phyloP scores from a whole-genome alignment of 371 early-diverging fungal species.

The Nematocida displodere region DNA sequence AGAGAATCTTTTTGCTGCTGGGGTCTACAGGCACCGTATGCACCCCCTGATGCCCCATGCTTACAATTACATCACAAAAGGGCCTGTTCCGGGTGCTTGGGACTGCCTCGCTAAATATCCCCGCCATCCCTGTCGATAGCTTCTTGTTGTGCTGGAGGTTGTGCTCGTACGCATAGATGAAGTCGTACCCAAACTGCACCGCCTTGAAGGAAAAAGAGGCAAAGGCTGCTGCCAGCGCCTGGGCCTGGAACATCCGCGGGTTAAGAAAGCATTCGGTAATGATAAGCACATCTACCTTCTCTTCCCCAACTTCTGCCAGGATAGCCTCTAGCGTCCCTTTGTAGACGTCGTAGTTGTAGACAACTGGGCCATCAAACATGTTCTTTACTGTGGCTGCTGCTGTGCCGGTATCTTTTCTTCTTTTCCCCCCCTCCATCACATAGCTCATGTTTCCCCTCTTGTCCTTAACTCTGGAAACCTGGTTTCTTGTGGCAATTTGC shows the following conservation, averaged over 20 bases:
- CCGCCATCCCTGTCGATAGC: neutral
- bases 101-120: slow-evolving; percentile 37
- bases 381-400: slow-evolving; percentile 23
- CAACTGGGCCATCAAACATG: slow-evolving; percentile 64
- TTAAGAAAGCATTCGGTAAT: slow-evolving; percentile 60
- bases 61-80: slow-evolving; percentile 63
- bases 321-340: slow-evolving; percentile 59
- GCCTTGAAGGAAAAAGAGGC: slow-evolving; percentile 55
- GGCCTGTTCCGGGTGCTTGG: slow-evolving; percentile 32
- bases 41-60: slow-evolving; percentile 53
- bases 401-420: slow-evolving; percentile 39
- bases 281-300: slow-evolving; percentile 53
- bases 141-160: slow-evolving; percentile 39
- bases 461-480: slow-evolving; percentile 53
- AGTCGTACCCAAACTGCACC: slow-evolving; percentile 62
- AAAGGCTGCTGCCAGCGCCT: slow-evolving; percentile 56
- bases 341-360: slow-evolving; percentile 61
- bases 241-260: slow-evolving; percentile 50
- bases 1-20: slow-evolving; percentile 40
- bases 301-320: slow-evolving; percentile 53
- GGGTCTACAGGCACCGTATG: slow-evolving; percentile 53
- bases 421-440: slow-evolving; percentile 21
- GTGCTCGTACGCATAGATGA: slow-evolving; percentile 58
- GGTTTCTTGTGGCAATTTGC: slow-evolving; percentile 54
- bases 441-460: slow-evolving; percentile 25